Evolutionary conservation across 2,329 filamentous ascomycete species (phyloP).

Genomic region (Ceratocystis albifundus): DNA sequence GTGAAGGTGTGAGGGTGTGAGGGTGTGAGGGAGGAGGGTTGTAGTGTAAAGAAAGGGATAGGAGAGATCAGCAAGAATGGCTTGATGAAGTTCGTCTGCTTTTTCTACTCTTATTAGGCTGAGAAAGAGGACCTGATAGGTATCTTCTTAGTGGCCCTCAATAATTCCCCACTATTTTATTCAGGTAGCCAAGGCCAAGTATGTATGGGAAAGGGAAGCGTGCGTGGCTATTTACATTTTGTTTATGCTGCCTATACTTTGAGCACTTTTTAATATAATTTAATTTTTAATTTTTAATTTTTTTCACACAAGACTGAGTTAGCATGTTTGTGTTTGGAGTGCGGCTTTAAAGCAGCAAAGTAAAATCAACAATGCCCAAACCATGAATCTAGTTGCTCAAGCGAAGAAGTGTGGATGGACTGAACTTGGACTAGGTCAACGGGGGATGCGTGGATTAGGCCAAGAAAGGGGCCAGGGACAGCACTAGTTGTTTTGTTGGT

Average conservation of each 20-base stretch:
- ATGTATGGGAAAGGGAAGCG: no score
- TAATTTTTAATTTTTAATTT: no score
- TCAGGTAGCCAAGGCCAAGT: no score
- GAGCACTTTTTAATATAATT: not conserved
- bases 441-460: not conserved
- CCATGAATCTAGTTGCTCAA: not conserved
- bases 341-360: not conserved
- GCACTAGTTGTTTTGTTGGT: not conserved
- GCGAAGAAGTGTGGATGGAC: not conserved
- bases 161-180: not conserved
- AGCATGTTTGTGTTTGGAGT: not conserved
- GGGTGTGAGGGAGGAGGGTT: not conserved
- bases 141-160: not conserved
- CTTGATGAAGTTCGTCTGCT: conserved; percentile 1
- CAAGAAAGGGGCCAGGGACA: conserved; percentile 1
- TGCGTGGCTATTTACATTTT: no score
- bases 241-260: not conserved
- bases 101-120: not conserved
- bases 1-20: no score
- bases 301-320: not conserved
- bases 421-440: not conserved
- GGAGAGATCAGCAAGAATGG: not conserved
- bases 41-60: not conserved
- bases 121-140: not conserved
- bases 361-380: not conserved